Evolutionary conservation across 1,139 yeast genomes (phyloP), one percentile per base, ranked within the genome.

Genomic region (Lodderomyces parapsilosis): DNA sequence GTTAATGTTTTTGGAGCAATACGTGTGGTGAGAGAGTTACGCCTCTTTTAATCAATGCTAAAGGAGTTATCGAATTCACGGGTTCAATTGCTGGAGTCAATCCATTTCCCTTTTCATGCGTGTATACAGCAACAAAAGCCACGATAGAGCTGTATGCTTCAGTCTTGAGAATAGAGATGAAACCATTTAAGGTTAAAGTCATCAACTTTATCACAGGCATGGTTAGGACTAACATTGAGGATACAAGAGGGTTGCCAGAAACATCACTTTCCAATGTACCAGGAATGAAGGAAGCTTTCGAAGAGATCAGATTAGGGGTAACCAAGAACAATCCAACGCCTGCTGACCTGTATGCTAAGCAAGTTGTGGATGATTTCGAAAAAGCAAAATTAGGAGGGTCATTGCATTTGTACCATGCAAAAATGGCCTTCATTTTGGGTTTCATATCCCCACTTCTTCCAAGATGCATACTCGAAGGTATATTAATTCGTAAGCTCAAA

Each of bases 1-100:
- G 89, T 84, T 19, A 87, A 87, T 55, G 85, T 86, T 0, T 76
- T 76, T 57, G 91, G 88, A 0, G 83, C 86, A 4, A 73, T 85
- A 48, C 71, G 86, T 52, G 51, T 83, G 56, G 78, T 80, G 5
- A 69, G 89, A 38, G 88, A 80, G 49, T 73, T 43, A 56, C 74
- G 1, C 74, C 76, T 3, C 68, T 81, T 49, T 54, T 87, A 14
- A 83, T 86, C 47, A 77, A 76, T 36, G 82, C 87, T 2, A 74
- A 82, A 54, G 95, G 95, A 4, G 76, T 81, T 0, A 75, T 87
- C 50, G 81, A 85, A 1, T 84, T 85, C 58, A 86, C 93, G 0
- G 93, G 94, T 1, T 83, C 91, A 2, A 63, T 83, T 4, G 79
- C 86, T 13, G 94, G 87, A 2, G 49, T 80, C 23, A 62, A 76